phyloP scores from a whole-genome alignment of 2,329 filamentous ascomycete genomes.

The Zymoseptoria pseudotritici region DNA sequence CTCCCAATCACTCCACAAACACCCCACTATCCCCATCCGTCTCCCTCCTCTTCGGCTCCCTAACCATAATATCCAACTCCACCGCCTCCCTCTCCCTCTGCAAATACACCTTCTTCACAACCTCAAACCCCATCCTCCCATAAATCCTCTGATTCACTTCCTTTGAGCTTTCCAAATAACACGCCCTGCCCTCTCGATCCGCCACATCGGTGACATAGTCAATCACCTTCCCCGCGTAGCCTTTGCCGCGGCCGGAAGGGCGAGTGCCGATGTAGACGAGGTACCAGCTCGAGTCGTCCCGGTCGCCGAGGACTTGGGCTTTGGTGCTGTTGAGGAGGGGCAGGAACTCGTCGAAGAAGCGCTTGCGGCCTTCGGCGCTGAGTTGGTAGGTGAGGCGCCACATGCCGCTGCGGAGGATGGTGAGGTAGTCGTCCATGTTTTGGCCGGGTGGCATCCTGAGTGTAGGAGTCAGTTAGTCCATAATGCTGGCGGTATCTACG shows the following conservation, averaged over 20 bases:
- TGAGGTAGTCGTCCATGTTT: conserved; percentile 66
- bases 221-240: conserved; percentile 65
- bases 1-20: conserved; percentile 9
- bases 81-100: conserved; percentile 53
- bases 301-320: conserved; percentile 57
- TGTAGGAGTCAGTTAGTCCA: not conserved
- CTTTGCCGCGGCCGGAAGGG: conserved; percentile 60
- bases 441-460: conserved; percentile 68
- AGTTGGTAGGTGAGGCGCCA: conserved; percentile 72
- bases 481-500: not conserved
- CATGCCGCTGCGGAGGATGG: conserved; percentile 65
- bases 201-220: conserved; percentile 61
- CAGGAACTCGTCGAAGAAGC: conserved; percentile 71
- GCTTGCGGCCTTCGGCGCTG: conserved; percentile 60
- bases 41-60: conserved; percentile 48
- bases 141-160: conserved; percentile 64
- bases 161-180: conserved; percentile 75
- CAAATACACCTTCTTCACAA: conserved; percentile 56
- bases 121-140: conserved; percentile 64
- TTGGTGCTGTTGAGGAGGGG: conserved; percentile 69
- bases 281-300: conserved; percentile 66
- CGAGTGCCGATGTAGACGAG: conserved; percentile 77
- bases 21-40: conserved; percentile 17
- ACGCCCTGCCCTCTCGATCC: conserved; percentile 58
- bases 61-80: conserved; percentile 71